Percentiles rank a stretch among this genome's conserved stretches.
phyloP scores from a whole-genome alignment of 495 filamentous ascomycete species.

The Haplographium delicatum region DNA sequence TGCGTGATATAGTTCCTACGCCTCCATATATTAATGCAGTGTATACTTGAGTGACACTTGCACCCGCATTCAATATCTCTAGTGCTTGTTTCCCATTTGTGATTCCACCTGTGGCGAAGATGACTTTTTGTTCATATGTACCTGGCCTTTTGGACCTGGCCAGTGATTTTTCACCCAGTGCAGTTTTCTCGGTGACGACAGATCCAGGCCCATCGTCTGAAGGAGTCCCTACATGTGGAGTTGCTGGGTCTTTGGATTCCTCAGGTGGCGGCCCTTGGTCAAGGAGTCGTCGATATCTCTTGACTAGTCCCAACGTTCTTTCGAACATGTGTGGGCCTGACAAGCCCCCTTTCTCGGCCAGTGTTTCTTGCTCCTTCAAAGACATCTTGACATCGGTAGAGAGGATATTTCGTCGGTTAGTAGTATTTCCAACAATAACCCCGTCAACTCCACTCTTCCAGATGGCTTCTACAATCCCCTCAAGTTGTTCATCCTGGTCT shows the following conservation, averaged over 20 bases:
- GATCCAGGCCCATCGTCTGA: conserved; percentile 9
- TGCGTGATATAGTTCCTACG: conserved; percentile 74
- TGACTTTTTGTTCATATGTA: conserved; percentile 56
- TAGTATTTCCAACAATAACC: conserved; percentile 97
- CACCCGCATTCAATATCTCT: conserved; percentile 74
- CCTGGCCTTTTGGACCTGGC: conserved; percentile 19
- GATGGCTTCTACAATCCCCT: conserved; percentile 83
- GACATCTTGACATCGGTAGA: conserved; percentile 59
- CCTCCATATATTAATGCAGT: conserved; percentile 65
- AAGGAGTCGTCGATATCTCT: conserved; percentile 68
- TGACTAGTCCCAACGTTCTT: conserved; percentile 67
- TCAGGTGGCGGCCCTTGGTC: conserved; percentile 38
- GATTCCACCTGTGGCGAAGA: conserved; percentile 91
- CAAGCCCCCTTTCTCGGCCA: conserved; percentile 80
- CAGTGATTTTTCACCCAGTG: conserved; percentile 27
- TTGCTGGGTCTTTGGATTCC: conserved; percentile 1
- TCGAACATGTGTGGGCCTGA: conserved; percentile 86
- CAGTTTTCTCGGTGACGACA: conserved; percentile 13
- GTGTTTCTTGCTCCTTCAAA: conserved; percentile 55
- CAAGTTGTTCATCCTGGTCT: conserved; percentile 73
- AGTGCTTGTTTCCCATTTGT: conserved; percentile 77
- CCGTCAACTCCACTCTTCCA: conserved; percentile 82
- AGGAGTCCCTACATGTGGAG: conserved; percentile 4
- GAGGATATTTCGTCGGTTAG: conserved; percentile 64
- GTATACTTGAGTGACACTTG: conserved; percentile 82